A percentile compares a stretch with the other conserved stretches of the same genome.
Conservation (phyloP, 768 basidiomycete genomes). For the Leccinellum rugosiceps region DNA sequence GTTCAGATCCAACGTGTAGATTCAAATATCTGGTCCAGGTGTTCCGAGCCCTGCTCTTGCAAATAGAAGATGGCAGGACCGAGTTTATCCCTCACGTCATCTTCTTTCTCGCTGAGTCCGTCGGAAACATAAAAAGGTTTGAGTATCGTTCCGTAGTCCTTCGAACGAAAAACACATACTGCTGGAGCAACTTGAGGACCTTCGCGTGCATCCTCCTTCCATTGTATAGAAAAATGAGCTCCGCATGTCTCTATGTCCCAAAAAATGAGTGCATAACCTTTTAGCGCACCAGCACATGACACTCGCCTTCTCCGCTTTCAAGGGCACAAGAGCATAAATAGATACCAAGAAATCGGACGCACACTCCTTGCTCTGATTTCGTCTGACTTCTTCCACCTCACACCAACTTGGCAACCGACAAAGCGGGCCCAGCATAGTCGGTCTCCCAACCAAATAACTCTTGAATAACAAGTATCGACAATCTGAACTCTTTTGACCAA, state of each 20-base stretch:
- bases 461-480: conserved; percentile 93
- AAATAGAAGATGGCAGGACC: conserved; percentile 84
- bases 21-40: conserved; percentile 78
- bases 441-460: conserved; percentile 79
- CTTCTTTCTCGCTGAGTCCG: conserved; percentile 78
- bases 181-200: conserved; percentile 77
- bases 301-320: not conserved
- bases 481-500: conserved; percentile 88
- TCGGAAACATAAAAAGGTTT: not conserved
- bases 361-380: conserved; percentile 79
- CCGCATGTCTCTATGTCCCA: conserved; percentile 80
- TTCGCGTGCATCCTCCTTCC: conserved; percentile 95
- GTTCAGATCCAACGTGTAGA: conserved; percentile 84
- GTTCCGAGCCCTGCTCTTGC: conserved; percentile 82
- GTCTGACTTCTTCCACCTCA: conserved; percentile 87
- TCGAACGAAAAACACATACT: conserved; percentile 58
- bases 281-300: not conserved
- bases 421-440: conserved; percentile 76
- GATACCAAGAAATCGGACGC: conserved; percentile 12
- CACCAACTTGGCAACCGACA: conserved; percentile 97
- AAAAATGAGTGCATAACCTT: not conserved
- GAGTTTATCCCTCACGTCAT: conserved; percentile 77
- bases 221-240: conserved; percentile 87
- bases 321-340: not conserved
- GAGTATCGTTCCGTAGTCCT: not conserved